phyloP scores from a whole-genome alignment of 257 asterid species.

The Capsicum rhomboideum region DNA sequence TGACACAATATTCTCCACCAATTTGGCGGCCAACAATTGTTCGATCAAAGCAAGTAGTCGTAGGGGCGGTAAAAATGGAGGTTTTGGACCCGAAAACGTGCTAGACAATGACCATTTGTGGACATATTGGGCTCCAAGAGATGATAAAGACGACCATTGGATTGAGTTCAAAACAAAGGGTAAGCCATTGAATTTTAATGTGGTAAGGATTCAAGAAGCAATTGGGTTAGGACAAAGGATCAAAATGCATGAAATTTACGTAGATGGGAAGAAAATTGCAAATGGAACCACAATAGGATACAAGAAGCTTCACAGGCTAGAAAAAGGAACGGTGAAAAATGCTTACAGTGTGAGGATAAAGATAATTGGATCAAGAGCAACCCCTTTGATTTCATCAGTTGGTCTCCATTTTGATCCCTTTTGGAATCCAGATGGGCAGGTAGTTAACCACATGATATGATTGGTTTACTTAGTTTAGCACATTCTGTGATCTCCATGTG shows the following conservation, averaged over 20 bases:
- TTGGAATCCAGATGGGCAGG: slow-evolving; percentile 45
- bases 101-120: slow-evolving; percentile 67
- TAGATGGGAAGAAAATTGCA: slow-evolving; percentile 42
- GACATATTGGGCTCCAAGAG: slow-evolving; percentile 88
- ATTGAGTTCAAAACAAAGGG: slow-evolving; percentile 38
- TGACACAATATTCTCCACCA: slow-evolving; percentile 40
- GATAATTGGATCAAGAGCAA: slow-evolving; percentile 55
- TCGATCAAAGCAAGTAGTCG: slow-evolving; percentile 46
- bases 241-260: slow-evolving; percentile 43
- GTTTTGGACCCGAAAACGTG: slow-evolving; percentile 51
- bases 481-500: background rate
- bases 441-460: background rate
- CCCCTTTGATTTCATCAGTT: slow-evolving; percentile 68
- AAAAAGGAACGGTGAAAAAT: slow-evolving; percentile 35
- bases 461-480: background rate
- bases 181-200: slow-evolving; percentile 50
- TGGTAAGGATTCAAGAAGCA: slow-evolving; percentile 84
- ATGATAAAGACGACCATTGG: slow-evolving; percentile 36
- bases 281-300: slow-evolving; percentile 76
- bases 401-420: slow-evolving; percentile 90
- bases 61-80: slow-evolving; percentile 47
- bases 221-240: slow-evolving; percentile 84
- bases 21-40: slow-evolving; percentile 55
- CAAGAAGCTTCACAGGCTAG: slow-evolving; percentile 75
- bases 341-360: slow-evolving; percentile 45